Conservation (phyloP, 176 grass and related monocot species). For the Tillandsia leiboldiana region DNA sequence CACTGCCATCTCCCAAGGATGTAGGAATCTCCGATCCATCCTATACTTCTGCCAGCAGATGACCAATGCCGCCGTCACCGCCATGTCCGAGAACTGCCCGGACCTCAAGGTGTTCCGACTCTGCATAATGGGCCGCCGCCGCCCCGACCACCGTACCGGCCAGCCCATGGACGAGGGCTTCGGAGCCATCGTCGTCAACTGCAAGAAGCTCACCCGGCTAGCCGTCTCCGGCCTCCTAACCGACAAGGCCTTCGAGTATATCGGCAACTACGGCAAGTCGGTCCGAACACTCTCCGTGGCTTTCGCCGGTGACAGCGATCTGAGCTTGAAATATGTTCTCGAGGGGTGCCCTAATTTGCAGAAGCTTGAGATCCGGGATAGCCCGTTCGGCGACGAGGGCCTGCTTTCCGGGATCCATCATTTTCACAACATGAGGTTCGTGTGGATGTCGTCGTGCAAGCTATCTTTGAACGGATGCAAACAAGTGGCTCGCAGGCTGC, state of each 20-base stretch:
- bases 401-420: conserved; percentile 68
- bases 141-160: conserved; percentile 50
- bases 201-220: conserved; percentile 77
- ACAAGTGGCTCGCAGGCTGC: conserved; percentile 57
- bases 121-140: conserved; percentile 81
- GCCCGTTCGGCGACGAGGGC: conserved; percentile 69
- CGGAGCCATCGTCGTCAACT: conserved; percentile 76
- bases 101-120: conserved; percentile 80
- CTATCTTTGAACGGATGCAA: conserved; percentile 67
- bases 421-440: conserved; percentile 86
- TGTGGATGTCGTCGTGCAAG: conserved; percentile 84
- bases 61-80: conserved; percentile 70
- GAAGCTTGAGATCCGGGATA: conserved; percentile 97
- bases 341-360: conserved; percentile 74
- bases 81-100: conserved; percentile 65
- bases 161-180: conserved; percentile 88
- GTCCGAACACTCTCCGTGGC: conserved; percentile 80
- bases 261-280: conserved; percentile 68
- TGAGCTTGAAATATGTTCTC: conserved; percentile 54
- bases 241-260: conserved; percentile 68
- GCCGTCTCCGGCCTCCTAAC: conserved; percentile 83
- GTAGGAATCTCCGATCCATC: conserved; percentile 51
- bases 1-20: conserved; percentile 62
- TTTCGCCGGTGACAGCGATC: conserved; percentile 69
- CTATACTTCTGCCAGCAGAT: conserved; percentile 92